phyloP scores from a whole-genome alignment of 2,329 filamentous ascomycete species.

The Blastomyces percursus region DNA sequence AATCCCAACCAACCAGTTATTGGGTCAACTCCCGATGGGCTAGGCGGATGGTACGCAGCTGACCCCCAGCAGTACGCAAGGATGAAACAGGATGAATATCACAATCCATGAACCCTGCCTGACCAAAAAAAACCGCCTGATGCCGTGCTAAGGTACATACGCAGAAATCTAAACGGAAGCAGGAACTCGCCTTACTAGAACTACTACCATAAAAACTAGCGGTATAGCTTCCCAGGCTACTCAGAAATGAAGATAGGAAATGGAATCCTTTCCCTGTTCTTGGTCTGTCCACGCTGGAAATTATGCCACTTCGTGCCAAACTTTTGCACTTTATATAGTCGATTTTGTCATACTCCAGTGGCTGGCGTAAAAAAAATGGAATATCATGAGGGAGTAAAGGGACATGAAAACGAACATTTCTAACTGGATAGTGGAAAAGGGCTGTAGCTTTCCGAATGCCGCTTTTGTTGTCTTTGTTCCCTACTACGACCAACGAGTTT shows the following conservation, averaged over 20 bases:
- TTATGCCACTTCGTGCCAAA: not conserved
- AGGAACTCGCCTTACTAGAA: not conserved
- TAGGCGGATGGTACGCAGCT: constrained; percentile 5
- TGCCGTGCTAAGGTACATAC: not conserved
- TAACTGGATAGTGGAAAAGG: not conserved
- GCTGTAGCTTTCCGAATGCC: not conserved
- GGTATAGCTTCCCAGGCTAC: not conserved
- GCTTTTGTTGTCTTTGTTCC: not conserved
- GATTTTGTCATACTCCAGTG: not conserved
- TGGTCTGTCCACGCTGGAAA: not conserved
- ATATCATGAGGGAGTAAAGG: not conserved
- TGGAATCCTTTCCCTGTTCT: not conserved
- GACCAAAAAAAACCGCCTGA: not conserved
- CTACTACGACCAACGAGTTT: not conserved
- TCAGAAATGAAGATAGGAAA: not conserved
- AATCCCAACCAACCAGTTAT: not conserved
- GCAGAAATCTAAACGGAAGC: not conserved
- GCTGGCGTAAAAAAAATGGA: not conserved
- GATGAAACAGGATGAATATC: constrained; percentile 2
- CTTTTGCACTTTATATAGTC: not conserved
- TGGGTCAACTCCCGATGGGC: not conserved
- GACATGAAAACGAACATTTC: not conserved
- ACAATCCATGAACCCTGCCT: not conserved
- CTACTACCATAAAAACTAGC: not conserved
- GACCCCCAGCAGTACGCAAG: not conserved